Evolutionary conservation across 2,329 filamentous ascomycete genomes (phyloP).

Genomic region (Neonectria ditissima): DNA sequence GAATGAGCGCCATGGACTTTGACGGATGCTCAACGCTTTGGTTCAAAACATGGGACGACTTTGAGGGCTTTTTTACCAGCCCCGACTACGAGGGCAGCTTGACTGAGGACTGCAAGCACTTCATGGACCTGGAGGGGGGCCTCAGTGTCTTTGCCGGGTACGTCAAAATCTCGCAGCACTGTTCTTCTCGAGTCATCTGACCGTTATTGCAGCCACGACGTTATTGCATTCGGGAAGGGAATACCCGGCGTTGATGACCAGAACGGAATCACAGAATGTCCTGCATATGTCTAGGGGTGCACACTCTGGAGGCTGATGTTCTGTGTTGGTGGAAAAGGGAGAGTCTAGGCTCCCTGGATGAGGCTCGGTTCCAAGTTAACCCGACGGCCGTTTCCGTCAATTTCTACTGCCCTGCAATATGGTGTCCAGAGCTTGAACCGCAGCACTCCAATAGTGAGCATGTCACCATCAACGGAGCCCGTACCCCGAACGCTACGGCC

Average conservation of each 20-base stretch:
- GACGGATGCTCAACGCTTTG: slow-evolving; percentile 38
- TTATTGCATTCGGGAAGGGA: slow-evolving; percentile 28
- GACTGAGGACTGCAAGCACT: slow-evolving; percentile 29
- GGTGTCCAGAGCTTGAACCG: too few species aligned
- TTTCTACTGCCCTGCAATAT: too few species aligned
- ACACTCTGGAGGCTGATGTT: too few species aligned
- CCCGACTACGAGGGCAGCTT: slow-evolving; percentile 17
- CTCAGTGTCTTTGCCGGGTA: slow-evolving; percentile 33
- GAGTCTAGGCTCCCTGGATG: too few species aligned
- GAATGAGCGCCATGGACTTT: slow-evolving; percentile 31
- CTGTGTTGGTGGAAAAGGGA: too few species aligned
- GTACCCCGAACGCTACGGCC: too few species aligned
- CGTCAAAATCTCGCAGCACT: neutral
- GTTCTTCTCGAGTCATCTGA: neutral
- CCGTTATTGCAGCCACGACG: slow-evolving; percentile 18
- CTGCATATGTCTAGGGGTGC: too few species aligned
- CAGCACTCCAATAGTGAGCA: too few species aligned
- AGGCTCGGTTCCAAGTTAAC: too few species aligned
- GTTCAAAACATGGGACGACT: slow-evolving; percentile 33
- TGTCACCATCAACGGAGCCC: too few species aligned
- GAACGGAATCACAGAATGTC: slow-evolving; percentile 27
- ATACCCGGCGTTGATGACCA: slow-evolving; percentile 28
- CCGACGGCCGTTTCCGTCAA: too few species aligned
- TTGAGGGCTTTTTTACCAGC: slow-evolving; percentile 32
- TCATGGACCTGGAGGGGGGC: slow-evolving; percentile 24